Base-by-base conservation (phyloP, 805 yeast genomes). In the Cyberlindnera euphorbiae region DNA sequence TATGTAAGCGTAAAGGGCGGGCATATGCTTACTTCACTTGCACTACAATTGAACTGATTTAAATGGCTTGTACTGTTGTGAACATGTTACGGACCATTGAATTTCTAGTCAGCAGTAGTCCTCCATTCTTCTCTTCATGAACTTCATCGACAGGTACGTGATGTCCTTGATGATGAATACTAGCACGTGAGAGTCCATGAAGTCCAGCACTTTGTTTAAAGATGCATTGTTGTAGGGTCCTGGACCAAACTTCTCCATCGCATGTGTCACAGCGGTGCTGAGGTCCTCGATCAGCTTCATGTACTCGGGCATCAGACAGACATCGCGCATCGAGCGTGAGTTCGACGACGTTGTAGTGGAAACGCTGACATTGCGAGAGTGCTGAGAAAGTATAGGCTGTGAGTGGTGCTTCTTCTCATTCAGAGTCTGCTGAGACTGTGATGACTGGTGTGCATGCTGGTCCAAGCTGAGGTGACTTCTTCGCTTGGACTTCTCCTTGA, bases 111-210 rank as follows among this genome's bases (percentile, higher is more conserved):
- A 41, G 22, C 40, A 36, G 23, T 41, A 35, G 12, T 38, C 33
- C 10, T 13, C 21, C n/a, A 30, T 24, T 14, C 7, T 19, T 17
- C 22, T 25, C 28, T 30, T 41, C 38, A 45, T 41, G 22, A 14
- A 24, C 10, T 8, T 13, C 13, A 26, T 11, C 4, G 44, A 30
- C 21, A 45, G 28, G 3, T 22, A 32, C 12, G 42, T 28, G 15
- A 45, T 17, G 27, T 45, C 49, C 26, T 22, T 39, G 26, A 37
- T 21, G n/a, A 45, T 29, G 30, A 45, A 45, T 5, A 30, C 36
- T 19, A 45, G 14, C 12, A 45, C 42, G 16, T 39, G 42, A 7
- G 44, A 26, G 26, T 45, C 44, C 28, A 35, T 33, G 21, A 45
- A 45, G 10, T 17, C 12, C 2, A 42, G 17, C n/a, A 38, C 30